These are phyloP conservation scores for Auriscalpium vulgare DNA, from an alignment of 768 basidiomycete species.

Conservation along the genomic window DNA sequence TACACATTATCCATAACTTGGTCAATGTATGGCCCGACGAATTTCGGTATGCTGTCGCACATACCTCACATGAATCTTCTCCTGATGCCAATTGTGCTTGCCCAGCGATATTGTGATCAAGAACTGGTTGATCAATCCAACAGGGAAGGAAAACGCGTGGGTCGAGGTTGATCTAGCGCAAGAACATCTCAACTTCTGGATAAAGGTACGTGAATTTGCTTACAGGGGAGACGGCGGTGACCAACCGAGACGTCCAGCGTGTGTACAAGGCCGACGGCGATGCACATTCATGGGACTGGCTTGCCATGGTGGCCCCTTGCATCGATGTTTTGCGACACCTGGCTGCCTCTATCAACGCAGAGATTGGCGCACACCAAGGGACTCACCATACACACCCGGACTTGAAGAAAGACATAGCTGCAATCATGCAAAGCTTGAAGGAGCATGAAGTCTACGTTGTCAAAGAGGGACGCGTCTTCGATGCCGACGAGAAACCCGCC, in stretches of 20 bases:
- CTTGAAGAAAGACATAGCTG: too few species aligned
- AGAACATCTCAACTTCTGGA: conserved; percentile 18
- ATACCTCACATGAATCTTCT: not conserved
- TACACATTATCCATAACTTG: conserved; percentile 12
- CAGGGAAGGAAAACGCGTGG: conserved; percentile 16
- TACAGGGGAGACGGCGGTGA: not conserved
- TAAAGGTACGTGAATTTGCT: conserved; percentile 17
- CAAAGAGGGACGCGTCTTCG: too few species aligned
- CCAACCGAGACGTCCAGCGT: conserved; percentile 3
- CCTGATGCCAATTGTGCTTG: not conserved
- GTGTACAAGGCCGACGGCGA: conserved; percentile 26
- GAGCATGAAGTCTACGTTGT: too few species aligned
- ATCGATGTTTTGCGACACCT: conserved; percentile 17
- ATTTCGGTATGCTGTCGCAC: conserved; percentile 5
- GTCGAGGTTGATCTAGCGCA: conserved; percentile 21
- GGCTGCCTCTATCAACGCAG: too few species aligned
- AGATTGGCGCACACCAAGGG: too few species aligned
- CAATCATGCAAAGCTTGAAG: too few species aligned
- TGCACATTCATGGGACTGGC: conserved; percentile 28
- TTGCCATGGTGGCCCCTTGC: conserved; percentile 23
- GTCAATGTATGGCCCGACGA: conserved; percentile 12
- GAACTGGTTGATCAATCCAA: conserved; percentile 27
- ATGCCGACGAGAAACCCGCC: too few species aligned
- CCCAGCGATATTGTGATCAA: conserved; percentile 20
- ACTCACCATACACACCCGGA: too few species aligned